Base-by-base conservation (phyloP, 1,284 basidiomycete genomes). In the Filobasidium uniguttulatum region DNA sequence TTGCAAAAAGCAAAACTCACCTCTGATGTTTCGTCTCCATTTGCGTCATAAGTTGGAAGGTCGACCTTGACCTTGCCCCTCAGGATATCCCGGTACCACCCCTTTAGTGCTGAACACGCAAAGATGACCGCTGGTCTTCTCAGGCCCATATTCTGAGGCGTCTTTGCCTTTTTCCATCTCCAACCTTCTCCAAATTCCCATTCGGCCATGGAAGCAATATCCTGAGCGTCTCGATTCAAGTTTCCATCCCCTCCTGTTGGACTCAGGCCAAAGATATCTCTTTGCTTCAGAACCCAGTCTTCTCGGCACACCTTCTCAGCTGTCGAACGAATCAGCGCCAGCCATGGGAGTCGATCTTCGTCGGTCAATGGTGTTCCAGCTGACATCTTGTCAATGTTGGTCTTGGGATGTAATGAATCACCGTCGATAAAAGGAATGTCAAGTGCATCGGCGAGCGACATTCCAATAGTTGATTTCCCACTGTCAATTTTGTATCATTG, bases 371-470 rank as follows among this genome's bases (percentile, higher is more conserved):
- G 82, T n/a, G 73, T 71, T 0, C 88, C 87, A 0, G 68, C 61
- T 1, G 80, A 75, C 90, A 96, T 96, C 74, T 96, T 96, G 28
- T 76, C 81, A 40, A 94, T 78, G 66, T 94, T 94, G 5, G 75
- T 65, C 12, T 73, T 61, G 0, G 90, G 85, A 63, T 96, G 91
- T 31, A 96, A 74, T 54, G 85, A 81, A 65, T 96, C 91, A 33
- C 85, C 91, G 62, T 96, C 91, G 55, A 89, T 72, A 69, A 87
- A 93, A 0, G 87, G 80, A 51, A 86, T 60, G 7, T 65, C 64
- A 49, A 90, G 73, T 14, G 73, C 71, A 31, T 69, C 59, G 12
- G 83, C 77, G 23, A 93, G 71, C 3, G 79, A 77, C 3, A 62
- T 57, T 0, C 84, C 89, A 8, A 93, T 74, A 0, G 89, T 93